phyloP scores from a whole-genome alignment of 495 filamentous ascomycete species.

The Trichoderma asperelloides region DNA sequence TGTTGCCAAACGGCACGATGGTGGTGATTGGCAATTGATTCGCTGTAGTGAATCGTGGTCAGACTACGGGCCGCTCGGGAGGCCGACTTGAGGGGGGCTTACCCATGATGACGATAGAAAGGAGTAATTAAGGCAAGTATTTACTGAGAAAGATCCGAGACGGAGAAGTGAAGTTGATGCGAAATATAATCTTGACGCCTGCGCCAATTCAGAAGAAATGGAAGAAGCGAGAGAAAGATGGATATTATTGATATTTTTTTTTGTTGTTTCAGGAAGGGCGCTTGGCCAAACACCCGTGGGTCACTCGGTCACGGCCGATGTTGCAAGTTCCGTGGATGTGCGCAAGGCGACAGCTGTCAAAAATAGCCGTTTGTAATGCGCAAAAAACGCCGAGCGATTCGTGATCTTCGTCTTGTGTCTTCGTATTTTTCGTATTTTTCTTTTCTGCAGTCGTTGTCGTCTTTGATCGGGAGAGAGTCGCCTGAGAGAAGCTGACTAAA shows the following conservation, averaged over 20 bases:
- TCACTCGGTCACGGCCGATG: neutral
- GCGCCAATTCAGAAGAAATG: neutral
- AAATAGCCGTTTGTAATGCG: neutral
- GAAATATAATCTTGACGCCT: neutral
- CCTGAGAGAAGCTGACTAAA: neutral
- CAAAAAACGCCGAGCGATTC: neutral
- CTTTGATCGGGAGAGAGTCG: neutral
- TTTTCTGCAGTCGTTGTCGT: neutral
- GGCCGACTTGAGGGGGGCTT: neutral
- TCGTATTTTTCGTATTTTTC: neutral
- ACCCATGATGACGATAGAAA: neutral
- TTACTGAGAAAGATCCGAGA: neutral
- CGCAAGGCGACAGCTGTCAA: neutral
- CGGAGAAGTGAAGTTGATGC: neutral
- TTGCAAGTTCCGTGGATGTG: neutral
- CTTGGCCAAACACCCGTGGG: neutral
- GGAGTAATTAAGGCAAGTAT: neutral
- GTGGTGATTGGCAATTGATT: slow-evolving; percentile 21
- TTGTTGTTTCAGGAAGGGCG: neutral
- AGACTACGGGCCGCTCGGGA: slow-evolving; percentile 1
- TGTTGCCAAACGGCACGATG: slow-evolving; percentile 32
- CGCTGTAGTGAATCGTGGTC: slow-evolving; percentile 17
- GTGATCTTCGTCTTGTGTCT: neutral
- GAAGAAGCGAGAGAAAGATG: neutral
- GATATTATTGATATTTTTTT: neutral